Conservation (phyloP, 129 eudicot species). For the Tanacetum coccineum region DNA sequence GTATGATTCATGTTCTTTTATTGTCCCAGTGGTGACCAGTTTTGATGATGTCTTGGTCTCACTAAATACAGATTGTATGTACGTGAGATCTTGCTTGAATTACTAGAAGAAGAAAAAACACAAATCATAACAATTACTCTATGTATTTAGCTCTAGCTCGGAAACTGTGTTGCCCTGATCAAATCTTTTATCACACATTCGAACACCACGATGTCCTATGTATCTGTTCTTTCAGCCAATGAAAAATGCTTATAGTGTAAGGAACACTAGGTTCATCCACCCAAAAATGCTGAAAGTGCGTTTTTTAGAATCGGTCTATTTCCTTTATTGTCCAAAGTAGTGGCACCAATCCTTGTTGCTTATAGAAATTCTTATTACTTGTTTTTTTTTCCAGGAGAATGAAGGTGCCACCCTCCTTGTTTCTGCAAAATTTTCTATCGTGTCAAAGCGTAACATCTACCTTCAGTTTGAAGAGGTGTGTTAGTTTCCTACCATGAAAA, state of each 20-base stretch:
- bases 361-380: background rate
- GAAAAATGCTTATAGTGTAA: background rate
- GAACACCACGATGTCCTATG: too few relatives aligned
- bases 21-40: too few relatives aligned
- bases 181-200: too few relatives aligned
- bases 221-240: background rate
- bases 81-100: too few relatives aligned
- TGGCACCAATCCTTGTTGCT: background rate
- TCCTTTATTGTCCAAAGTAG: background rate
- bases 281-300: background rate
- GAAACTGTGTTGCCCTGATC: too few relatives aligned
- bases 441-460: constrained; percentile 67
- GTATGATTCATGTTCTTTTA: too few relatives aligned
- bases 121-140: too few relatives aligned
- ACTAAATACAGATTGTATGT: too few relatives aligned
- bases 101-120: too few relatives aligned
- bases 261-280: background rate
- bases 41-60: too few relatives aligned
- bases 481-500: constrained; percentile 14
- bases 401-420: constrained; percentile 95
- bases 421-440: constrained; percentile 84
- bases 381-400: constrained; percentile 51
- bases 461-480: constrained; percentile 90
- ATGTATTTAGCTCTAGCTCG: too few relatives aligned
- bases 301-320: too few relatives aligned